phyloP scores from a whole-genome alignment of 1,284 basidiomycete genomes.

The Ustilago shanxiensis region DNA sequence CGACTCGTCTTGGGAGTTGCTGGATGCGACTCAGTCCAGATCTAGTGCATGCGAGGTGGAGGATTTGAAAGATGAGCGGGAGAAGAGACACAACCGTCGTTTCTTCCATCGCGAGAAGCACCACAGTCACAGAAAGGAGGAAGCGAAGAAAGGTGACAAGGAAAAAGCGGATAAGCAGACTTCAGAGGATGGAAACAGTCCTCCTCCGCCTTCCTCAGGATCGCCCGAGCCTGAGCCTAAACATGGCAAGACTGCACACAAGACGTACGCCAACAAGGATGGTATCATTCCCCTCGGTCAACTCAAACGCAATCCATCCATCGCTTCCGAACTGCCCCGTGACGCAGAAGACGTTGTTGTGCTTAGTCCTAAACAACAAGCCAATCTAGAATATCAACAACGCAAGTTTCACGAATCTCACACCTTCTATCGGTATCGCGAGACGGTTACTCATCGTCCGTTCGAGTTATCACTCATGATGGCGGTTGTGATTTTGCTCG shows the following conservation, averaged over 20 bases:
- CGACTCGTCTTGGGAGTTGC: slow-evolving; percentile 21
- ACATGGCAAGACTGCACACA: slow-evolving; percentile 1
- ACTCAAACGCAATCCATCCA: slow-evolving; percentile 59
- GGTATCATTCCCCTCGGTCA: slow-evolving; percentile 48
- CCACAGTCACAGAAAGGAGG: not conserved
- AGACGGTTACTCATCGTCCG: slow-evolving; percentile 85
- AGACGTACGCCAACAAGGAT: slow-evolving; percentile 42
- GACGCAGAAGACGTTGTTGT: slow-evolving; percentile 63
- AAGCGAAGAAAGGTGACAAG: not conserved
- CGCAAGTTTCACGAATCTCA: slow-evolving; percentile 68
- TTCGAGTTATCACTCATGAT: slow-evolving; percentile 74
- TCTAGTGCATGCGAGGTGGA: slow-evolving; percentile 37
- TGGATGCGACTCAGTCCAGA: slow-evolving; percentile 27
- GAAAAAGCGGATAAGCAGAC: not conserved
- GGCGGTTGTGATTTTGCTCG: slow-evolving; percentile 58
- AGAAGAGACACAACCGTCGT: slow-evolving; percentile 14
- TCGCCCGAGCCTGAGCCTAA: not conserved
- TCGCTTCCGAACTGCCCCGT: slow-evolving; percentile 60
- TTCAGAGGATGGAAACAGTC: not conserved
- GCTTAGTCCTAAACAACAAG: slow-evolving; percentile 64
- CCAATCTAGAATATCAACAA: slow-evolving; percentile 65
- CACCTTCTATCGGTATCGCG: slow-evolving; percentile 85
- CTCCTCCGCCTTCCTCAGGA: not conserved
- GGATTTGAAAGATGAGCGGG: slow-evolving; percentile 23
- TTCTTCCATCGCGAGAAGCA: slow-evolving; percentile 32